These are phyloP conservation scores for Papiliotrema terrestris DNA, from an alignment of 1,284 basidiomycete genomes.

Conservation along the genomic window DNA sequence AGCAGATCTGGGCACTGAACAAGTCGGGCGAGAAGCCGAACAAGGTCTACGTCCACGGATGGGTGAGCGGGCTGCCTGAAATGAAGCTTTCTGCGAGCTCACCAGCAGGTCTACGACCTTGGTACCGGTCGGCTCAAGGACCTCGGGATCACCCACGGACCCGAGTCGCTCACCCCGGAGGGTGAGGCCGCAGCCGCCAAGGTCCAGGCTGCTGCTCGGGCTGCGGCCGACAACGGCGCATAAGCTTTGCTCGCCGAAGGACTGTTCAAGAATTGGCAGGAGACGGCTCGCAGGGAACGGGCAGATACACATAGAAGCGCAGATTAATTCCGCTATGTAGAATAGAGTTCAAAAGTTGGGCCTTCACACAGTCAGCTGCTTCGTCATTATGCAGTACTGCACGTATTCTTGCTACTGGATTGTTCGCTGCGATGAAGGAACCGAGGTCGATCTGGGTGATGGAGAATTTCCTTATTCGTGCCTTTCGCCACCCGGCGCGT, in stretches of 20 bases:
- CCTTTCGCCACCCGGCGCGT: too few relatives aligned
- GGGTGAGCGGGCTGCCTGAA: constrained; percentile 46
- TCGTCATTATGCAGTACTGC: too few relatives aligned
- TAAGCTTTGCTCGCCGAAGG: too few relatives aligned
- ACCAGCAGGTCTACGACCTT: constrained; percentile 63
- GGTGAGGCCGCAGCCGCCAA: background rate
- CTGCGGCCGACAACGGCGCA: background rate
- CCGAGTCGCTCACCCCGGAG: constrained; percentile 7
- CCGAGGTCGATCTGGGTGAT: too few relatives aligned
- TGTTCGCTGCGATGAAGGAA: too few relatives aligned
- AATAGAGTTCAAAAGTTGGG: too few relatives aligned
- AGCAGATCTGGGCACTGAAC: constrained; percentile 66
- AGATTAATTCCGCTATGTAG: too few relatives aligned
- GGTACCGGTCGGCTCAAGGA: constrained; percentile 67
- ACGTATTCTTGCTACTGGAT: too few relatives aligned
- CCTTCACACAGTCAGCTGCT: too few relatives aligned
- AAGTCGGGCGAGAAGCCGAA: constrained; percentile 46
- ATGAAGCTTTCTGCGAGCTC: background rate
- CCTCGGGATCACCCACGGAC: constrained; percentile 54
- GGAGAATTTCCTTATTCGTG: too few relatives aligned
- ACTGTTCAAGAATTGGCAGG: background rate
- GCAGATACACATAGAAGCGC: too few relatives aligned
- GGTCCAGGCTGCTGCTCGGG: background rate
- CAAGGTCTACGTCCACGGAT: constrained; percentile 69
- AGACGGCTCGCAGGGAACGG: background rate